These are phyloP conservation scores for Mycena polygramma DNA, from an alignment of 768 basidiomycete genomes.

Conservation along the genomic window DNA sequence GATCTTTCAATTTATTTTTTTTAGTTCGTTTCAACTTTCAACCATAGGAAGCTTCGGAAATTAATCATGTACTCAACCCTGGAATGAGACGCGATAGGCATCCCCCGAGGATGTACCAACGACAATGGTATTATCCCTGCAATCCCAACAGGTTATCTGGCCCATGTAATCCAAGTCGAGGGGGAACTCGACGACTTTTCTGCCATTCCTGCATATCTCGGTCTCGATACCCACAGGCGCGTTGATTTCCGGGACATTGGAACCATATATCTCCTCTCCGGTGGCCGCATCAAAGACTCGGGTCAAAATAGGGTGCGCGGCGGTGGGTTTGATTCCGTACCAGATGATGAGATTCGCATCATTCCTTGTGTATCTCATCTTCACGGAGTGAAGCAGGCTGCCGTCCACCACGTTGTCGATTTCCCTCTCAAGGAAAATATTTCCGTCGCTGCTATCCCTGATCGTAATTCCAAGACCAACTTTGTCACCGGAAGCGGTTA, in stretches of 20 bases:
- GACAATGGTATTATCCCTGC: slow-evolving; percentile 1
- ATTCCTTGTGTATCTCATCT: slow-evolving; percentile 1
- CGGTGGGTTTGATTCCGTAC: neutral
- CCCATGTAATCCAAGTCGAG: slow-evolving; percentile 9
- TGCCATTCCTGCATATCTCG: neutral
- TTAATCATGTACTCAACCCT: neutral
- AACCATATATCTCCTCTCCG: neutral
- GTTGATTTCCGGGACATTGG: neutral
- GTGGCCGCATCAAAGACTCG: slow-evolving; percentile 6
- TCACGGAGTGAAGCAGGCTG: neutral
- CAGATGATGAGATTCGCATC: slow-evolving; percentile 6
- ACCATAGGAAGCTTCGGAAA: too few species aligned
- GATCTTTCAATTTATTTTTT: too few species aligned
- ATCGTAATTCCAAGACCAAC: slow-evolving; percentile 4
- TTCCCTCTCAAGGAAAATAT: neutral
- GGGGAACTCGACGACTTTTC: neutral
- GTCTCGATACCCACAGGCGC: neutral
- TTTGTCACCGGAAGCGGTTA: too few species aligned
- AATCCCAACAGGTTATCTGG: slow-evolving; percentile 2
- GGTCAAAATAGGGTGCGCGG: neutral
- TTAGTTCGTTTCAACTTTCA: too few species aligned
- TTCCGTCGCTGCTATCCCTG: neutral
- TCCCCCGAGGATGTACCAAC: slow-evolving; percentile 4
- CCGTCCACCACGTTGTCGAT: neutral
- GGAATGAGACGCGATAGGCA: neutral